Base-by-base conservation (phyloP, 192 early-diverging fungal genomes). In the Backusella mclennaniae region DNA sequence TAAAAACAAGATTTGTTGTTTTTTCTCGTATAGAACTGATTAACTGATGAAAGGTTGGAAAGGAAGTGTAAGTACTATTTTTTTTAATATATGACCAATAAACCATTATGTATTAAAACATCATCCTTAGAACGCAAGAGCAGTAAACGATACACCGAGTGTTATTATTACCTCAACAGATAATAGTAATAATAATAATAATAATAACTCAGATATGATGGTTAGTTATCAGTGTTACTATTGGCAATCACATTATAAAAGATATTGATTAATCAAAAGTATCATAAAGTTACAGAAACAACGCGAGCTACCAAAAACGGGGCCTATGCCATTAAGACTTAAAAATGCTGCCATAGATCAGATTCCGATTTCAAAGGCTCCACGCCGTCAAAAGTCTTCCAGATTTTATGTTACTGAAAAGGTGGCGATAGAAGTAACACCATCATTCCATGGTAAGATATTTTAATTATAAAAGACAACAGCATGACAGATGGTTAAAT, bases 391-490 rank as follows among this genome's bases (percentile, higher is more conserved):
- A 77, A 85, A 91, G 73, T 95, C 94, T 2, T 96, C 94, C 31
- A 85, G 95, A 59, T 96, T 96, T 75, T 92, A 96, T 81, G 92
- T 94, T 6, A 91, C 92, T 11, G 94, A 94, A 79, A 88, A 89
- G 29, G 91, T 95, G 19, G 88, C 93, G 70, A 79, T 96, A 70
- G 95, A 96, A 69, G 90, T 89, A 73, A 84, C 95, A n/a, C 85
- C 88, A 15, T 83, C 78, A 35, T 90, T 96, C 66, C 93, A 94
- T 81, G 95, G 95, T 93, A 79, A 66, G 42, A 76, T 84, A 12
- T 26, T 0, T 26, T 26, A 26, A 26, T 0, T 26, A 26, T 12
- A 11, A 39, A 39, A 11, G 11, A 39, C 3, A 3, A 39, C 11
- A 39, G 9, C 38, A 39, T 12, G 38, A 0, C 38, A 39, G 38